Percentiles rank a stretch among this genome's conserved stretches.
phyloP scores from a whole-genome alignment of 352 stramenopile species.

The Elongisporangium prolatum region DNA sequence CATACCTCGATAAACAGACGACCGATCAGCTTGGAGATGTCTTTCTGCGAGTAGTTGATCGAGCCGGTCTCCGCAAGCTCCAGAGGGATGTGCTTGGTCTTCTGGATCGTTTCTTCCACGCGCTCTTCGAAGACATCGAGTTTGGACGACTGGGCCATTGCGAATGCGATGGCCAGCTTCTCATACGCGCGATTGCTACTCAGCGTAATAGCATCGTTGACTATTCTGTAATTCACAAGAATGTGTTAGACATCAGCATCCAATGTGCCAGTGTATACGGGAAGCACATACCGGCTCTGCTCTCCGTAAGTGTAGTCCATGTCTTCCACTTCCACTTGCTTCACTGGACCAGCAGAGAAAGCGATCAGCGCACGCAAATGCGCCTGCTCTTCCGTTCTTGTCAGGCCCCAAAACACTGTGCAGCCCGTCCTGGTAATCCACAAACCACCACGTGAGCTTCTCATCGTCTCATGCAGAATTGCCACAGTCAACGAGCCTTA shows the following conservation, averaged over 20 bases:
- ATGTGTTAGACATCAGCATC: neutral
- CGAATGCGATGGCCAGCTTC: conserved; percentile 91
- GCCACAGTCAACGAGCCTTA: conserved; percentile 24
- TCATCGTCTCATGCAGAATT: neutral
- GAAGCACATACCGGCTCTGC: conserved; percentile 22
- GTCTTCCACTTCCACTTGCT: conserved; percentile 86
- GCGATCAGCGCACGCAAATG: conserved; percentile 54
- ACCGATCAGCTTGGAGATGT: conserved; percentile 91
- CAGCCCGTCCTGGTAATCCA: conserved; percentile 56
- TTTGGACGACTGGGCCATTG: conserved; percentile 91
- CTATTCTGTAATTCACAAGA: conserved; percentile 22
- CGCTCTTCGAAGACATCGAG: conserved; percentile 92
- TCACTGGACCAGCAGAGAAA: conserved; percentile 66
- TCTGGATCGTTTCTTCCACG: conserved; percentile 84
- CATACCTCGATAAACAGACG: conserved; percentile 84
- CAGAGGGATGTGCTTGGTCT: conserved; percentile 87
- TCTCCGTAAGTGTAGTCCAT: conserved; percentile 88
- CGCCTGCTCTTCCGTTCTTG: conserved; percentile 69
- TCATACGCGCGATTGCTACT: conserved; percentile 78
- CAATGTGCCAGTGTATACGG: neutral
- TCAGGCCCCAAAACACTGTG: conserved; percentile 88
- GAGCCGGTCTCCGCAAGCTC: conserved; percentile 84
- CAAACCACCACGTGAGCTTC: neutral
- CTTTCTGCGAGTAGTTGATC: conserved; percentile 87
- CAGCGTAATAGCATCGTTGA: conserved; percentile 85